Percentiles rank a stretch among this genome's conserved stretches.
Evolutionary conservation across 2,329 filamentous ascomycete species (phyloP).

Genomic region (Cladosporium sp.): DNA sequence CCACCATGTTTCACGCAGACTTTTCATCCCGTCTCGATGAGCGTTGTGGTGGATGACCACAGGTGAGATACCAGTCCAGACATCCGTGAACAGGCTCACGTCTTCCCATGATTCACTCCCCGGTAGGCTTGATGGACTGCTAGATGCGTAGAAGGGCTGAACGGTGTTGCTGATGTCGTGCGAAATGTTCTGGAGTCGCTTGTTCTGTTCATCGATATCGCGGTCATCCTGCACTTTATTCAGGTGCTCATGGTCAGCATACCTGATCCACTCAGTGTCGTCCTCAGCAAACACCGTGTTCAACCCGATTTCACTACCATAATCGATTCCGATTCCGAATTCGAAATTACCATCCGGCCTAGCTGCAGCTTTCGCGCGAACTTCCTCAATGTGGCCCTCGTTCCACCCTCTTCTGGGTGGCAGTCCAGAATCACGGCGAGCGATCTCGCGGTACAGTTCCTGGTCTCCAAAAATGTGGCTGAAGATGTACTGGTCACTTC

Average conservation of each 20-base stretch:
- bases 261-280: constrained; percentile 24
- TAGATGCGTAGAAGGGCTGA: constrained; percentile 23
- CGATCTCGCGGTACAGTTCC: constrained; percentile 26
- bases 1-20: constrained; percentile 22
- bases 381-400: constrained; percentile 19
- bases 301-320: constrained; percentile 23
- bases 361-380: constrained; percentile 24
- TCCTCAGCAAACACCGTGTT: constrained; percentile 25
- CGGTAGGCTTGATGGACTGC: constrained; percentile 16
- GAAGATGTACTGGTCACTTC: constrained; percentile 35
- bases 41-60: constrained; percentile 25
- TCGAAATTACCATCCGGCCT: constrained; percentile 39
- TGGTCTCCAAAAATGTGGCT: constrained; percentile 29
- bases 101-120: constrained; percentile 19
- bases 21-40: constrained; percentile 18
- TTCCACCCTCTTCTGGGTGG: neutral
- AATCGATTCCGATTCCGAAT: constrained; percentile 30
- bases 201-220: constrained; percentile 12
- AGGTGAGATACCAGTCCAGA: constrained; percentile 22
- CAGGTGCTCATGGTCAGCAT: constrained; percentile 17
- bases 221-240: constrained; percentile 14
- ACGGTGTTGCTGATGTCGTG: constrained; percentile 20
- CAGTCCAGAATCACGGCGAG: constrained; percentile 35
- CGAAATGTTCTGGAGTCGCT: constrained; percentile 15
- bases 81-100: constrained; percentile 23